Conservation (phyloP, 2,329 filamentous ascomycete genomes). For the Teratosphaeria gauchensis region DNA sequence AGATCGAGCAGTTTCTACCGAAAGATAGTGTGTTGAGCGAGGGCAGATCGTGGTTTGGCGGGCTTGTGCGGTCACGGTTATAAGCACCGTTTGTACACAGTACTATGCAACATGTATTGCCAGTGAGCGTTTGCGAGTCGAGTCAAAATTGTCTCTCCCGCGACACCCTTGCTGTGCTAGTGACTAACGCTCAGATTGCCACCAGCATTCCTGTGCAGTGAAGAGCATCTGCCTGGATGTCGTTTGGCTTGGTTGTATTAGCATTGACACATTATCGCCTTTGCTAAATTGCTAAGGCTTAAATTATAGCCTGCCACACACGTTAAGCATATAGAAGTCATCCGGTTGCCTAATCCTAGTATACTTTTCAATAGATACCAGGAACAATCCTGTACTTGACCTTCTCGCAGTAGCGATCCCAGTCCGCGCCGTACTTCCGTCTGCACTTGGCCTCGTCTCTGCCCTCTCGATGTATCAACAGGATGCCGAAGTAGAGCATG, state of each 20-base stretch:
- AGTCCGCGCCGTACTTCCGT: constrained; percentile 85
- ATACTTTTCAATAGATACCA: constrained; percentile 58
- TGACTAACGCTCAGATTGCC: too few species aligned
- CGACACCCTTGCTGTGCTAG: too few species aligned
- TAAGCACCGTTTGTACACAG: not conserved
- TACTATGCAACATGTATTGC: too few species aligned
- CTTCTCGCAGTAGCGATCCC: constrained; percentile 76
- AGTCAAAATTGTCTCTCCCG: too few species aligned
- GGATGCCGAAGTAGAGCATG: constrained; percentile 77
- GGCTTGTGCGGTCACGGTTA: constrained; percentile 2
- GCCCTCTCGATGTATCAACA: constrained; percentile 76
- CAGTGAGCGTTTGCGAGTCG: too few species aligned
- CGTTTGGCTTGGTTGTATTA: not conserved
- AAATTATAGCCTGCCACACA: not conserved
- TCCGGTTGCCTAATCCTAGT: not conserved
- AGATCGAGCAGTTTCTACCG: constrained; percentile 41
- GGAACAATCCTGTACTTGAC: constrained; percentile 78
- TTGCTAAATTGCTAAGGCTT: not conserved
- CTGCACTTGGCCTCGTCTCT: constrained; percentile 87
- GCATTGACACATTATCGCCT: not conserved
- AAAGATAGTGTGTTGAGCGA: constrained; percentile 1
- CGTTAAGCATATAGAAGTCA: not conserved
- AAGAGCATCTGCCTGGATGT: too few species aligned
- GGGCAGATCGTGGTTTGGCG: constrained; percentile 2
- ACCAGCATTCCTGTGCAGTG: too few species aligned